Evolutionary conservation across 805 yeast genomes (phyloP), one percentile per base, ranked within the genome.

Genomic region (Starmerella tilneyi): DNA sequence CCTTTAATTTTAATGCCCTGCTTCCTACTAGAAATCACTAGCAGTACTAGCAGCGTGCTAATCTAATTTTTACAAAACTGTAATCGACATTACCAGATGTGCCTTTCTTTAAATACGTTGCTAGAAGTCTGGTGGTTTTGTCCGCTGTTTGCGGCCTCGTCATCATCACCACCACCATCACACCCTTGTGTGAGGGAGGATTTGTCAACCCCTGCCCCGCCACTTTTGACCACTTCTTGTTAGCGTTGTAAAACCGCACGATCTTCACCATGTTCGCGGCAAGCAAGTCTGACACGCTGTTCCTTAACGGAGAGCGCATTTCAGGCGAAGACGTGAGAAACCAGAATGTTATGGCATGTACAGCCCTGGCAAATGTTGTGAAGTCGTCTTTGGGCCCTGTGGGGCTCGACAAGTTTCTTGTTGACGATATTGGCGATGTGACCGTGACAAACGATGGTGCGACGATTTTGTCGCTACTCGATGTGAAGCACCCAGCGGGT

Each of bases 401-500:
- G 28, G 99, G 99, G 22, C 72, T 92, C 43, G 99, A 92, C 68
- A 92, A 92, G 69, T 92, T 92, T 96, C 73, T 92, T 39, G 99
- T 92, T 31, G 99, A 92, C 65, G 98, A 92, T 60, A 94, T 92
- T 66, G 98, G 98, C 52, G 98, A 94, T 66, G 96, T 92, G 37
- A 88, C 96, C 5, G 96, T 92, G 41, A 92, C 99, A 37, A 92
- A 92, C 66, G 99, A 92, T 65, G 99, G 99, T 54, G 98, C 99
- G 48, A 92, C 98, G 4, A 92, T 92, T 58, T 70, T 92, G 52
- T 74, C 85, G 9, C 67, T 94, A 43, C 70, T 92, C 53, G 98
- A 92, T 62, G 97, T 92, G 42, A 96, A 92, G 66, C 98, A 92
- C 64, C 99, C 99, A 28, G 98, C 98, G 1, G 98, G 97, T 15